Conservation (phyloP, 257 asterid genomes). For the Gynochthodes officinalis region DNA sequence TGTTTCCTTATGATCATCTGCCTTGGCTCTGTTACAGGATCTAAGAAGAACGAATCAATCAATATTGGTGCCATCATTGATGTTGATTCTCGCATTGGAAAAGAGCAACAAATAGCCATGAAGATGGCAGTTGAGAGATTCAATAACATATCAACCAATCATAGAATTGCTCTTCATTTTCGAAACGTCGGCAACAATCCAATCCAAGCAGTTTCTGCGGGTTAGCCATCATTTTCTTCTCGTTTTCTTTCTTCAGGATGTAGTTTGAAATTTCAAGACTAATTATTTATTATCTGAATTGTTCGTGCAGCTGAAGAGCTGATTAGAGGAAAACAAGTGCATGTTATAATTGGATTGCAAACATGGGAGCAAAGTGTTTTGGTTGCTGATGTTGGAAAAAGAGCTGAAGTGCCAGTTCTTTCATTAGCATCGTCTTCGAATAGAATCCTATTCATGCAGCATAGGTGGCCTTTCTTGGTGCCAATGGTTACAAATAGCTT, state of each 20-base stretch:
- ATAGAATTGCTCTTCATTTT: conserved; percentile 28
- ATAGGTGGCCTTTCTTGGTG: conserved; percentile 43
- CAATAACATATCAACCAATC: conserved; percentile 18
- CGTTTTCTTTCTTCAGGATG: background rate
- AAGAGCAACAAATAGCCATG: conserved; percentile 37
- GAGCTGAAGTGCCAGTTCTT: conserved; percentile 35
- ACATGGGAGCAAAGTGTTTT: conserved; percentile 46
- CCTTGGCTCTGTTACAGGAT: conserved; percentile 10
- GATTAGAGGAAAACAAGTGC: conserved; percentile 22
- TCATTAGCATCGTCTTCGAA: conserved; percentile 33
- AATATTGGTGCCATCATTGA: conserved; percentile 38
- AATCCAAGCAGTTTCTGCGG: conserved; percentile 34
- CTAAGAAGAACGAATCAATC: conserved; percentile 7
- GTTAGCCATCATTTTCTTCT: conserved; percentile 12
- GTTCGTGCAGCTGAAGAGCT: conserved; percentile 37
- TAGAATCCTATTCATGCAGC: conserved; percentile 17
- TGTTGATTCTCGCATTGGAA: conserved; percentile 37
- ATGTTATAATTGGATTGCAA: conserved; percentile 30
- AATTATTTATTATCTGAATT: background rate
- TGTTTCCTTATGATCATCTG: background rate
- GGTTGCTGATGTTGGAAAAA: conserved; percentile 37
- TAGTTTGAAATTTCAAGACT: background rate
- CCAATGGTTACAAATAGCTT: conserved; percentile 27
- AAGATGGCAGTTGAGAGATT: conserved; percentile 28
- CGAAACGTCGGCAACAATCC: conserved; percentile 26